Evolutionary conservation across 2,329 filamentous ascomycete genomes (phyloP), one percentile per base, ranked within the genome.

Genomic region (Mycosphaerella sp.): DNA sequence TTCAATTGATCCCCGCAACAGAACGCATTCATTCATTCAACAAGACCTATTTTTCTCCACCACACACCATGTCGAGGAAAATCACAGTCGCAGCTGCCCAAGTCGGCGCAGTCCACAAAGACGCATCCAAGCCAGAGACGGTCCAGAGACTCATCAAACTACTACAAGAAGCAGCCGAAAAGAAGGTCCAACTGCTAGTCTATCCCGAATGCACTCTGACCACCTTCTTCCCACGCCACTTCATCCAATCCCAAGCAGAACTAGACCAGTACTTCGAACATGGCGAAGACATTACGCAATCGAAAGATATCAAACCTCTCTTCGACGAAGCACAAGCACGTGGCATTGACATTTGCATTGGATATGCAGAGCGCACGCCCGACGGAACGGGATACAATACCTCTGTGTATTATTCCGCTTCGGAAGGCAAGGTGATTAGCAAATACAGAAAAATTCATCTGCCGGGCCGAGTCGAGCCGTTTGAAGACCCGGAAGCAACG

Each of bases 371-470:
- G 61, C 70, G 74, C 2, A 72, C 74, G 31, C 51, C 64, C 5
- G 67, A 73, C 1, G 76, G 76, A 26, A 69, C 65, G 5, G 70
- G 77, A 44, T 81, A 76, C 64, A 81, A 81, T 64, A 75, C 74
- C 4, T 69, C 67, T 43, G 67, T 80, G 11, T 81, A 80, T 61
- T 81, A 74, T 64, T 78, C 76, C 2, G 74, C 73, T 1, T 65
- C 66, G 5, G 62, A 67, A 31, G 70, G 68, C 14, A 62, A 68
- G 43, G 70, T 79, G 6, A 62, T 81, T 21, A 70, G 69, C 31
- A 81, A 80, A 60, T 81, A 81, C 61, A 72, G 78, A 55, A 81
- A 81, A 63, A 70, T 80, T 1, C 79, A 81, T 59, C 68, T 81
- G 2, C 79, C 79, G 0, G 79, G 79, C 0, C 76, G 75, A 2